Conservation (phyloP, 208 protist species). For the Crithidia bombi region DNA sequence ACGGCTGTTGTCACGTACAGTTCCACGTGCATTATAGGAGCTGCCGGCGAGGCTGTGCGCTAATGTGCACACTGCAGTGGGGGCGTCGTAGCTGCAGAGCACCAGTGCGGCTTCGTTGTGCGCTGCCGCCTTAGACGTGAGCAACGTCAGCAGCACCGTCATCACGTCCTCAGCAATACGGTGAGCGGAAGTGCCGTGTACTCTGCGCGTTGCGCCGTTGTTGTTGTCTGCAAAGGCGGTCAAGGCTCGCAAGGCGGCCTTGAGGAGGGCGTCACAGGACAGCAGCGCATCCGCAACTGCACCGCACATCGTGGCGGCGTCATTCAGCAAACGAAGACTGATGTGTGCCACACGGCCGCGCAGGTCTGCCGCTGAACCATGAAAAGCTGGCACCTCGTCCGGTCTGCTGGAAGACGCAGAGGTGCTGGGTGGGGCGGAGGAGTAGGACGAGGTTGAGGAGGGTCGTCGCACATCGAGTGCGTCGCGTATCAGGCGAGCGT, state of each 20-base stretch:
- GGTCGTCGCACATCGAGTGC: background rate
- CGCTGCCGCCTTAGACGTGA: background rate
- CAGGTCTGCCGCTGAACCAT: slow-evolving; percentile 1
- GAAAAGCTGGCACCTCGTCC: background rate
- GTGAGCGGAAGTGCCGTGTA: background rate
- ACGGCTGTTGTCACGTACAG: background rate
- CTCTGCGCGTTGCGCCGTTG: background rate
- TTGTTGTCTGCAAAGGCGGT: background rate
- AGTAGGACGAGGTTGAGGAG: background rate
- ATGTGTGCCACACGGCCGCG: slow-evolving; percentile 10
- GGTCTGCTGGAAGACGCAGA: background rate
- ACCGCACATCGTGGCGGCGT: slow-evolving; percentile 16
- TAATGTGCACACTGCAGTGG: slow-evolving; percentile 32
- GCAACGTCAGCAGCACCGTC: slow-evolving; percentile 25
- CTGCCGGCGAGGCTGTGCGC: slow-evolving; percentile 22
- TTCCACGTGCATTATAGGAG: slow-evolving; percentile 7
- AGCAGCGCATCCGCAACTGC: slow-evolving; percentile 26
- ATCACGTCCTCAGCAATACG: slow-evolving; percentile 10
- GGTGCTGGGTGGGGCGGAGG: background rate
- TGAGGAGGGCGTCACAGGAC: slow-evolving; percentile 22
- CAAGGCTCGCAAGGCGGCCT: slow-evolving; percentile 1
- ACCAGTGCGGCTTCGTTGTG: slow-evolving; percentile 39
- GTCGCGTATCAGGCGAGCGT: background rate
- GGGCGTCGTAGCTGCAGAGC: slow-evolving; percentile 45
- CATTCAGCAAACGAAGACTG: slow-evolving; percentile 19